Conservation (phyloP, 768 basidiomycete genomes). For the Phylloporus sp. region DNA sequence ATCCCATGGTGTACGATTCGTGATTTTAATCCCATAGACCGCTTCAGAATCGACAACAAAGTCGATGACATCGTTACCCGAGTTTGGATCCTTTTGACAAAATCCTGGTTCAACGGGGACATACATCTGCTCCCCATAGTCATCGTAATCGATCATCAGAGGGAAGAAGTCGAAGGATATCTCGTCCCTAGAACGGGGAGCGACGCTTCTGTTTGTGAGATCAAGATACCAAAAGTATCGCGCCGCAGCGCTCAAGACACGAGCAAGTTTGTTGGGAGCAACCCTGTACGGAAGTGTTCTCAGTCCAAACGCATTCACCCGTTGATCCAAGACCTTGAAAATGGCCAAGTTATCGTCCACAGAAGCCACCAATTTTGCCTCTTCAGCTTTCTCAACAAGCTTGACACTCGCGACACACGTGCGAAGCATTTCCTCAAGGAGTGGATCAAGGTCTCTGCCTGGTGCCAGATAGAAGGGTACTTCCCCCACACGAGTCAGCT, state of each 20-base stretch:
- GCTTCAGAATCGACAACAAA: slow-evolving; percentile 21
- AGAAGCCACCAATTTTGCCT: slow-evolving; percentile 2
- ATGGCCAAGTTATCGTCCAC: slow-evolving; percentile 1
- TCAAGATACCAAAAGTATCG: slow-evolving; percentile 23
- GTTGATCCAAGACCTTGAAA: slow-evolving; percentile 3
- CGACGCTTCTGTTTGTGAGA: slow-evolving; percentile 1
- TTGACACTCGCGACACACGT: background rate
- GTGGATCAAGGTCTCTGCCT: background rate
- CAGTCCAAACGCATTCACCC: slow-evolving; percentile 1
- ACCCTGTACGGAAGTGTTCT: background rate
- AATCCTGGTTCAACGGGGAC: background rate
- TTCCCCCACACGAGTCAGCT: background rate
- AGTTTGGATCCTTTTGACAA: background rate
- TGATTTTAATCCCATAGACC: slow-evolving; percentile 31
- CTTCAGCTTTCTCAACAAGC: background rate
- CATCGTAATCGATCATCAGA: background rate
- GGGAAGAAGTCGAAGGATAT: slow-evolving; percentile 13
- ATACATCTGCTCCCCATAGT: background rate
- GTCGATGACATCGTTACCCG: slow-evolving; percentile 9
- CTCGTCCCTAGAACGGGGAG: background rate
- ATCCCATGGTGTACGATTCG: slow-evolving; percentile 2
- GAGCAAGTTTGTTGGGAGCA: background rate
- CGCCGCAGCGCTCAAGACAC: slow-evolving; percentile 11
- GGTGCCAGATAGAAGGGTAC: slow-evolving; percentile 1
- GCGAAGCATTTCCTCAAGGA: background rate